These are phyloP conservation scores for Fraxinus paxiana DNA, from an alignment of 305 asterid genomes.

Conservation along the genomic window DNA sequence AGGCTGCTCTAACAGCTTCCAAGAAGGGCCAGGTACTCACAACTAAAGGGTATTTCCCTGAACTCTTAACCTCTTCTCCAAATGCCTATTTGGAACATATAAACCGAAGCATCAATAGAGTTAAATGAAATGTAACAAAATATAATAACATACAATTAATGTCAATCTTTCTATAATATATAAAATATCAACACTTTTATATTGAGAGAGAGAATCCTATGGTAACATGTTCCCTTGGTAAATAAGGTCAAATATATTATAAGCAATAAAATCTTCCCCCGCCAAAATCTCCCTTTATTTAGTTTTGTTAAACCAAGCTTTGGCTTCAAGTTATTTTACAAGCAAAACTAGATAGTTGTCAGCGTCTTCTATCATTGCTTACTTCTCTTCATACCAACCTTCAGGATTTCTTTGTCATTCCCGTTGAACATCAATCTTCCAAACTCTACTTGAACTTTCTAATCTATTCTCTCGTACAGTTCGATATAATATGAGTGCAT, in stretches of 20 bases:
- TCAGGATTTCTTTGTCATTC: not conserved
- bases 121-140: not conserved
- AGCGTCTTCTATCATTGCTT: not conserved
- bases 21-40: conserved; percentile 94
- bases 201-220: not conserved
- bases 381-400: not conserved
- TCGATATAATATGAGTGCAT: not conserved
- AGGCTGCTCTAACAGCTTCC: conserved; percentile 88
- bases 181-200: not conserved
- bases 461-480: not conserved
- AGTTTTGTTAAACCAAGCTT: not conserved
- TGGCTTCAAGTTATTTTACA: not conserved
- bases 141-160: not conserved
- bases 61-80: conserved; percentile 42
- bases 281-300: not conserved
- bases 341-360: not conserved
- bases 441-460: not conserved
- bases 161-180: not conserved
- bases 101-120: not conserved
- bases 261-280: not conserved
- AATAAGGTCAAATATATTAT: not conserved
- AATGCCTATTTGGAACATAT: conserved; percentile 32
- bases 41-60: conserved; percentile 57
- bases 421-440: not conserved
- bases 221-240: not conserved